Evolutionary conservation across 257 asterid species (phyloP).

Genomic region (Osmanthus fragrans): DNA sequence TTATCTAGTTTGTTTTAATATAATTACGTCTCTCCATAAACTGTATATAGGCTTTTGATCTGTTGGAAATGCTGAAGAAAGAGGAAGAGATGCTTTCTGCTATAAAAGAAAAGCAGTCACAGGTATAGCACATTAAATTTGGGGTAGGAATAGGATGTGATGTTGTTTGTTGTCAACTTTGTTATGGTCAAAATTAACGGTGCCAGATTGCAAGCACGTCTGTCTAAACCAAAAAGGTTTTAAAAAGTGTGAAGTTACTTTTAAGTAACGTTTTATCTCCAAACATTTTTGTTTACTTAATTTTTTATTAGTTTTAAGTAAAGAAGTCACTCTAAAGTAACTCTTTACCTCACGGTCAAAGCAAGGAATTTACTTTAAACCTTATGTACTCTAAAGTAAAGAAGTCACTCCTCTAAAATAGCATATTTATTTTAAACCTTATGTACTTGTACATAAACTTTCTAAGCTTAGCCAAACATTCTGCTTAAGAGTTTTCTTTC

Average conservation of each 20-base stretch:
- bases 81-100: constrained; percentile 91
- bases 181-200: not conserved
- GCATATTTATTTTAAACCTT: not conserved
- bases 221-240: not conserved
- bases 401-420: no score
- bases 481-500: not conserved
- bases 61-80: constrained; percentile 89
- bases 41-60: constrained; percentile 77
- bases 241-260: not conserved
- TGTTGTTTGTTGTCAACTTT: no score
- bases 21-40: not conserved
- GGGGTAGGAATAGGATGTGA: no score
- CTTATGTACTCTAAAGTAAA: no score
- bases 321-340: not conserved
- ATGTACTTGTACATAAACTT: not conserved
- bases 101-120: constrained; percentile 63
- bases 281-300: not conserved
- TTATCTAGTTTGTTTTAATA: constrained; percentile 13
- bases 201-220: not conserved
- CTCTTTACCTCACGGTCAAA: not conserved
- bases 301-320: not conserved
- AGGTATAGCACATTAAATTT: constrained; percentile 51
- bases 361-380: not conserved
- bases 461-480: not conserved
- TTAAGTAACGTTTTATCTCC: not conserved